Base-by-base conservation (phyloP, 306 rosid species). In the Lathyrus sativus region DNA sequence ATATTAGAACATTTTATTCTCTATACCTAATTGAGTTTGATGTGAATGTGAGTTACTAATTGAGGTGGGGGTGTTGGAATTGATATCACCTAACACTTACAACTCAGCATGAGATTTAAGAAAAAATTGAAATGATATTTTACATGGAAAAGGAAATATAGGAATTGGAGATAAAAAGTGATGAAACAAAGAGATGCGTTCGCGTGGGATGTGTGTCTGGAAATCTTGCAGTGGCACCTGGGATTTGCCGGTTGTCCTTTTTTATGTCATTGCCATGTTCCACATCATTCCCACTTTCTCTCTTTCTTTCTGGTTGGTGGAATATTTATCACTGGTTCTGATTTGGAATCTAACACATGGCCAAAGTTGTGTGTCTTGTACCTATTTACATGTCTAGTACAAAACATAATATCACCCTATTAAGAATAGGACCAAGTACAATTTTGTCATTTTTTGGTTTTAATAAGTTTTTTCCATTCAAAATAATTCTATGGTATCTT, bases 191-290 rank as follows among this genome's bases (percentile, higher is more conserved):
- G 39, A 35, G 39, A 35, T 35, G 39, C 39, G 39, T 11, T 33
- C 70, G 85, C 82, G 72, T 65, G 66, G 82, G 80, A 53, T 74
- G 8, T 70, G 6, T 74, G 83, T 71, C 76, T 74, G 50, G 63
- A 74, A 78, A 78, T 78, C 62, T 48, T 59, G 49, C 59, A 68
- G 68, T 77, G 61, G 80, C 76, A 65, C 76, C 64, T 79, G 72
- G 79, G 78, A 77, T 81, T 77, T 69, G 80, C 80, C 45, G 46
- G 65, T 62, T 63, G 17, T 70, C 14, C 76, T 69, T 76, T 66
- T 66, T 65, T 24, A 15, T 67, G 66, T 67, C 60, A 44, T 39
- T 76, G 26, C 74, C 67, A 43, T 67, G 43, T 72, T 69, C 76
- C 82, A 81, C 73, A 17, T 82, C 85, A 82, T 39, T 33, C 55